Evolutionary conservation across 176 grass and related monocot genomes (phyloP).

Genomic region (Puccinellia tenuiflora): DNA sequence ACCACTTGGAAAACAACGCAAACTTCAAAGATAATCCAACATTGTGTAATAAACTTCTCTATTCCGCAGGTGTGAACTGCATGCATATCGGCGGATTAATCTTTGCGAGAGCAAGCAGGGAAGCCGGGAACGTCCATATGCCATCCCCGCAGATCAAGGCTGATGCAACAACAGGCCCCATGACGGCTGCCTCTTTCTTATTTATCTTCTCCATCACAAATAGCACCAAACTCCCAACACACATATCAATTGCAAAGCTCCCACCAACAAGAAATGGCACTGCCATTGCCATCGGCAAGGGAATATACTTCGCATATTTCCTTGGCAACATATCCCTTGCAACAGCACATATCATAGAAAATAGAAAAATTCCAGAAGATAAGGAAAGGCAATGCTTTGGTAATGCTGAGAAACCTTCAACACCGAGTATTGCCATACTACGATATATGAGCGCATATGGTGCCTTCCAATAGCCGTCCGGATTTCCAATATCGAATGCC

Average conservation of each 20-base stretch:
- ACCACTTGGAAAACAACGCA: not conserved
- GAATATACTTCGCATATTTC: conserved; percentile 40
- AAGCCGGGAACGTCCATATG: conserved; percentile 79
- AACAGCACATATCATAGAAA: conserved; percentile 33
- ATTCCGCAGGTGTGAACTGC: conserved; percentile 51
- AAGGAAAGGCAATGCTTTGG: conserved; percentile 58
- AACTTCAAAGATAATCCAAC: no score
- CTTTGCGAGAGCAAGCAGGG: conserved; percentile 66
- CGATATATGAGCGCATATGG: conserved; percentile 75
- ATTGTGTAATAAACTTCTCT: not conserved
- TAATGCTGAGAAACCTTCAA: conserved; percentile 60
- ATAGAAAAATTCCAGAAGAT: conserved; percentile 62
- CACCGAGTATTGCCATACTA: conserved; percentile 88
- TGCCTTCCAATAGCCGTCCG: no score
- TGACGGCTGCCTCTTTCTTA: conserved; percentile 38
- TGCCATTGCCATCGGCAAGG: conserved; percentile 83
- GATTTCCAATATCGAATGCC: no score
- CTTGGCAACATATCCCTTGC: conserved; percentile 45
- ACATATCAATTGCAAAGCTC: conserved; percentile 85
- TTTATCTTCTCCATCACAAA: conserved; percentile 59
- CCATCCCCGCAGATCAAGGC: no score
- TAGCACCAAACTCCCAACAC: conserved; percentile 50
- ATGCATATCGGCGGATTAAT: conserved; percentile 78
- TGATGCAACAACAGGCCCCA: conserved; percentile 66
- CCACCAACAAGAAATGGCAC: conserved; percentile 76